These are phyloP conservation scores for Onygena corvina DNA, from an alignment of 2,329 filamentous ascomycete genomes.

Conservation along the genomic window DNA sequence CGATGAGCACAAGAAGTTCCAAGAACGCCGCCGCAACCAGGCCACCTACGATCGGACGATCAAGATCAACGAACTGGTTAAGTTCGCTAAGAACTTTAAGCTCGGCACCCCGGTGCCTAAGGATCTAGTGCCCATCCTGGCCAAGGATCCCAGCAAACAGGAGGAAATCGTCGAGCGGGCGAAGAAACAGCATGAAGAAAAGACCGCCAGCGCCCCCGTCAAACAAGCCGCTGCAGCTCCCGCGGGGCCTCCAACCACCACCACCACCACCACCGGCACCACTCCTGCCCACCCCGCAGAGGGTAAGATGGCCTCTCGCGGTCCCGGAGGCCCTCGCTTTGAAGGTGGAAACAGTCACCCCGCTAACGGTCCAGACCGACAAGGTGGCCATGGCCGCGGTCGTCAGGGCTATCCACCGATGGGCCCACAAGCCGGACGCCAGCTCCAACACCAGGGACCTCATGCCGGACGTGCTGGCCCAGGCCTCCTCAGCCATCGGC, in stretches of 20 bases:
- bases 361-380: constrained; percentile 31
- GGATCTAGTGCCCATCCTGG: constrained; percentile 86
- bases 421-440: constrained; percentile 35
- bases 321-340: constrained; percentile 38
- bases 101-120: constrained; percentile 81
- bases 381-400: constrained; percentile 34
- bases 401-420: constrained; percentile 38
- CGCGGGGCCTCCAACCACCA: constrained; percentile 9
- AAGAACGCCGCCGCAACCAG: constrained; percentile 45
- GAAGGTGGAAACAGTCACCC: constrained; percentile 28
- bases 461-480: constrained; percentile 33
- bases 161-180: constrained; percentile 85
- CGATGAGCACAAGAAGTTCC: constrained; percentile 48
- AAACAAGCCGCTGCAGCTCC: constrained; percentile 10
- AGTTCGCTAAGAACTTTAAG: constrained; percentile 90
- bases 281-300: constrained; percentile 28
- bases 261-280: constrained; percentile 18
- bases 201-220: constrained; percentile 30
- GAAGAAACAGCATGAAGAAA: constrained; percentile 56
- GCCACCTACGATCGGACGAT: constrained; percentile 68
- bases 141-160: constrained; percentile 92
- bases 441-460: constrained; percentile 32
- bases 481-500: constrained; percentile 40
- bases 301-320: constrained; percentile 41
- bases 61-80: constrained; percentile 87